Evolutionary conservation across 805 yeast species (phyloP), one percentile per base, ranked within the genome.

Genomic region (Saccharomycopsis vini): DNA sequence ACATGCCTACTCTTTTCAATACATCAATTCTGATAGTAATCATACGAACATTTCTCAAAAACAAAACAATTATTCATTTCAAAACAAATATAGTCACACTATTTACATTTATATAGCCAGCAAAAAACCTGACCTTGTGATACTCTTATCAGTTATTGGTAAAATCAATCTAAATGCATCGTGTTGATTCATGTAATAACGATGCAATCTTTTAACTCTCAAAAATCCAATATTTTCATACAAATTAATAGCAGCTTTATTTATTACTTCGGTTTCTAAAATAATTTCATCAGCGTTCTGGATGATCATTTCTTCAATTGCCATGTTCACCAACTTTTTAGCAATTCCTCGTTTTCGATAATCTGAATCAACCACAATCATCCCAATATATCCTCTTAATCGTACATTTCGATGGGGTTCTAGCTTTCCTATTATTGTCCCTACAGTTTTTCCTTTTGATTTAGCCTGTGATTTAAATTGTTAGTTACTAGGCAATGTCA

Each of bases 341-440:
- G 97, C 97, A 38, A 89, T 81, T 1, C 96, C 95, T 36, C 64
- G 66, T 2, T 94, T 89, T 44, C 98, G 67, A 57, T 71, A 79
- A 13, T 62, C 58, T 31, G 77, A 76, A 40, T 79, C 79, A 10
- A 90, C 95, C 0, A 94, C 95, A 43, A 92, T 64, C 98, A 92
- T 92, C 2, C 97, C 98, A 23, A 92, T 89, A 56, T 92, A 92
- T 0, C 98, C 98, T 48, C 98, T 70, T 52, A 69, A 58, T 47
- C 95, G 68, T 9, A 75, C 79, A 19, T 72, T 69, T 47, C 90
- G 70, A 61, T 90, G 97, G 1, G 73, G 67, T 50, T 84, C 95
- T 10, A 79, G 75, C 55, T 88, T 86, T 42, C 94, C 79, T 5
- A 92, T 84, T 5, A 90, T 79, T 31, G 82, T 85, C 3, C 97